Evolutionary conservation across 768 basidiomycete genomes (phyloP), one percentile per base, ranked within the genome.

Genomic region (Pholiota microspora): DNA sequence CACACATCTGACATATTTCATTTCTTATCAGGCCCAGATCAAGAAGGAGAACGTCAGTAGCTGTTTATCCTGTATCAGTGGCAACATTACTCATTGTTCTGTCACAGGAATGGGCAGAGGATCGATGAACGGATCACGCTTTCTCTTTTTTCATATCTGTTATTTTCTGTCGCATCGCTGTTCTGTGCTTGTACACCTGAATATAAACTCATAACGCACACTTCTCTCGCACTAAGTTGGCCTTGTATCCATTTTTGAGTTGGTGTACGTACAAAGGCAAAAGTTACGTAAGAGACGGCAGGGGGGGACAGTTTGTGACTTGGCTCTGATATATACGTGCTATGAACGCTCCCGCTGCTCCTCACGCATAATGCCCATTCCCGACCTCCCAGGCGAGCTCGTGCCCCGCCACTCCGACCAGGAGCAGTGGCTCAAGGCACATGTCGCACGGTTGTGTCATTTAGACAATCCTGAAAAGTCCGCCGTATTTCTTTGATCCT

Each of bases 31-130:
- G 91, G 91, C 92, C 29, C 96, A 98, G 73, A 98, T 99, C 83
- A 94, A 94, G 86, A 97, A 97, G 75, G 97, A 99, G 79, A 98
- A 98, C 72, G 94, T 92, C 68, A 79, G 89, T 77, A 8, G 4
- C 13, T 56, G 25, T 45, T 54, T 45, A 10, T 51, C 50, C 7
- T 49, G 4, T 25, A 10, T 38, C 16, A 7, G 13, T n/a, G 27
- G 40, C 40, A 15, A 34, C 23, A 29, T n/a, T 18, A 29, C 48
- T 21, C 53, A 5, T 36, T 24, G 16, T 21, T 55, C 38, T 52
- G 50, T 62, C 60, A 56, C 29, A 92, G 90, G 91, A 93, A 89
- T 93, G 91, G 91, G 91, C 91, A 59, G 91, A 93, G 78, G 91
- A 93, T 67, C 86, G 90, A 77, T 93, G 81, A 83, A 56, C 53